These are phyloP conservation scores for Cinnamomum chago DNA, from an alignment of 164 flowering plant genomes.

Conservation along the genomic window DNA sequence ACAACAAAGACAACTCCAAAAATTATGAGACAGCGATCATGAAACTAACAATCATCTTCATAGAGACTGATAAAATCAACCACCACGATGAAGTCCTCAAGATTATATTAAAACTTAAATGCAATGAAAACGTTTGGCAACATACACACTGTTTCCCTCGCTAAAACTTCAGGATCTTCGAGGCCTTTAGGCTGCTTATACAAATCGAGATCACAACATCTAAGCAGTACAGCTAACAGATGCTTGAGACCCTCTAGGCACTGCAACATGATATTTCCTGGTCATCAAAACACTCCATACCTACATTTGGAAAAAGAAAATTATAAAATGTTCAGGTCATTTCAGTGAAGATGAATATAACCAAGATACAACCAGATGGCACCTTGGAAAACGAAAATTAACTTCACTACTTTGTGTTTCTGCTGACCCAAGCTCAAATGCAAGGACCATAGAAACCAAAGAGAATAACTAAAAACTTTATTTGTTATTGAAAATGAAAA, in stretches of 20 bases:
- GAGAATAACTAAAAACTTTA: neutral
- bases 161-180: slow-evolving; percentile 60
- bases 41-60: neutral
- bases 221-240: slow-evolving; percentile 36
- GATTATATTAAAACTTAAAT: too few relatives aligned
- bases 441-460: slow-evolving; percentile 12
- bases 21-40: too few relatives aligned
- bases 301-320: slow-evolving; percentile 23
- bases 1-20: neutral
- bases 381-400: neutral
- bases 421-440: slow-evolving; percentile 7
- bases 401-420: slow-evolving; percentile 5
- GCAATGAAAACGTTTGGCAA: slow-evolving; percentile 1
- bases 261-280: slow-evolving; percentile 52
- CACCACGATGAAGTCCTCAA: neutral
- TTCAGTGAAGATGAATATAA: neutral
- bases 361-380: neutral
- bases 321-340: neutral
- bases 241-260: slow-evolving; percentile 67
- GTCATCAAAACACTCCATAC: slow-evolving; percentile 50
- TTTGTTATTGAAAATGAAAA: slow-evolving; percentile 5
- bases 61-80: neutral
- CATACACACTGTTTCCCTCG: slow-evolving; percentile 73
- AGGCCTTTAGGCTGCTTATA: slow-evolving; percentile 48
- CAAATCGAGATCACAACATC: slow-evolving; percentile 50